Evolutionary conservation across 306 rosid species (phyloP).

Genomic region (Hippophae tibetana): DNA sequence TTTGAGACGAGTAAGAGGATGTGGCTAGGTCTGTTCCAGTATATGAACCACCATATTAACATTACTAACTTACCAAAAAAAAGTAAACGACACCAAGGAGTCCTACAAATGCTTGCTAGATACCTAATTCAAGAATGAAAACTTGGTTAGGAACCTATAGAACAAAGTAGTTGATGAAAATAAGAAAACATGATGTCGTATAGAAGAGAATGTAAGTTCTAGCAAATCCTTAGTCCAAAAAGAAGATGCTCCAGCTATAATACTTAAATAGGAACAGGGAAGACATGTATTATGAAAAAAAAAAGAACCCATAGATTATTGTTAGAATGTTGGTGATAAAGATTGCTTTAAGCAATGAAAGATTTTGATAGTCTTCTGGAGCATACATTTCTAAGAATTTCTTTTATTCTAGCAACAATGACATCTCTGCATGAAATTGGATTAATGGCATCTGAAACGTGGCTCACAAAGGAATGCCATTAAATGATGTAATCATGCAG

Average conservation of each 20-base stretch:
- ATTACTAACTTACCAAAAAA: slow-evolving; percentile 19
- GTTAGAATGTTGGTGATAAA: not conserved
- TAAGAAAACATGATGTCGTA: not conserved
- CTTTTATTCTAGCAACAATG: not conserved
- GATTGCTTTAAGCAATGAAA: not conserved
- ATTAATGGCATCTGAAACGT: not conserved
- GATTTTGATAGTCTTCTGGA: not conserved
- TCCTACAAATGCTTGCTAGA: slow-evolving; percentile 23
- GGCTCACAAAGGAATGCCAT: not conserved
- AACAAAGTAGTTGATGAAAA: slow-evolving; percentile 1
- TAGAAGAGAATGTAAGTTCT: not conserved
- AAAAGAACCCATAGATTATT: not conserved
- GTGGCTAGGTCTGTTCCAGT: not conserved
- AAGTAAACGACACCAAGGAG: slow-evolving; percentile 13
- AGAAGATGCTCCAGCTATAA: not conserved
- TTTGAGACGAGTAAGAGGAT: too few relatives aligned
- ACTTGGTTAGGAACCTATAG: slow-evolving; percentile 12
- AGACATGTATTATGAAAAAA: not conserved
- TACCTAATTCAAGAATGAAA: slow-evolving; percentile 23
- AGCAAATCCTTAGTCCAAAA: slow-evolving; percentile 1
- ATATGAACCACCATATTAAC: not conserved
- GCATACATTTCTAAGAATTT: not conserved
- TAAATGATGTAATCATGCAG: not conserved
- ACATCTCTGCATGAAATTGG: not conserved
- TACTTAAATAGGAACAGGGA: not conserved